These are phyloP conservation scores for Pseudogymnoascus sp. DNA, from an alignment of 2,329 filamentous ascomycete species.

Conservation along the genomic window DNA sequence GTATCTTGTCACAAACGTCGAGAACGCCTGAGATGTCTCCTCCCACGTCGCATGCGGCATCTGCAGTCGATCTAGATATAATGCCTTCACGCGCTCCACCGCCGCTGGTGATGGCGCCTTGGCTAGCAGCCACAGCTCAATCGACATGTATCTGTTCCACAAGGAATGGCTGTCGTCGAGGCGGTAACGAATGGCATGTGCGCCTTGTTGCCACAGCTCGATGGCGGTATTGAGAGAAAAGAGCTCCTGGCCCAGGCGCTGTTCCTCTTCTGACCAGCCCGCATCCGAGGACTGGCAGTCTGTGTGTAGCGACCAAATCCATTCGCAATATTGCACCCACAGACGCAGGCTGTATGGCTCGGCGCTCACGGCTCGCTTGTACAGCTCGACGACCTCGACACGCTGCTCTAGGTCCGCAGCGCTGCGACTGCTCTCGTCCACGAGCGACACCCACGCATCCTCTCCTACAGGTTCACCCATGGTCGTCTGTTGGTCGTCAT, in stretches of 20 bases:
- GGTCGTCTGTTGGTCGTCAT: slow-evolving; percentile 9
- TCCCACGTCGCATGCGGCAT: slow-evolving; percentile 70
- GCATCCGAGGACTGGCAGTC: slow-evolving; percentile 50
- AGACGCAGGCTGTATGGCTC: slow-evolving; percentile 66
- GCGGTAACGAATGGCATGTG: slow-evolving; percentile 64
- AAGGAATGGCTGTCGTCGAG: slow-evolving; percentile 68
- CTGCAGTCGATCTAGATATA: slow-evolving; percentile 62
- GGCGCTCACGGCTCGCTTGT: slow-evolving; percentile 58
- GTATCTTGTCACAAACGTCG: slow-evolving; percentile 64
- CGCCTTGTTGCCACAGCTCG: slow-evolving; percentile 62
- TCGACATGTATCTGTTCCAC: slow-evolving; percentile 70
- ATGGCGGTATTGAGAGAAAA: slow-evolving; percentile 62
- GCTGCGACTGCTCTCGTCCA: slow-evolving; percentile 60
- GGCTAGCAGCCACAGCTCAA: slow-evolving; percentile 60
- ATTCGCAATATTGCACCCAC: slow-evolving; percentile 73
- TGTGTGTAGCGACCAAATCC: slow-evolving; percentile 62
- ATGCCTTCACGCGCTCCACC: slow-evolving; percentile 56
- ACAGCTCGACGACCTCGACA: slow-evolving; percentile 62
- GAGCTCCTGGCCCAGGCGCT: slow-evolving; percentile 58
- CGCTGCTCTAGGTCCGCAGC: slow-evolving; percentile 57
- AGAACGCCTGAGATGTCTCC: slow-evolving; percentile 66
- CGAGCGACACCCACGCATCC: slow-evolving; percentile 67
- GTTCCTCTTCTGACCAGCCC: slow-evolving; percentile 59
- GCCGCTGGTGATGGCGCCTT: slow-evolving; percentile 45
- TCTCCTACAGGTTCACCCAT: slow-evolving; percentile 57